These are phyloP conservation scores for Circinella umbellata DNA, from an alignment of 371 early-diverging fungal genomes.

Conservation along the genomic window DNA sequence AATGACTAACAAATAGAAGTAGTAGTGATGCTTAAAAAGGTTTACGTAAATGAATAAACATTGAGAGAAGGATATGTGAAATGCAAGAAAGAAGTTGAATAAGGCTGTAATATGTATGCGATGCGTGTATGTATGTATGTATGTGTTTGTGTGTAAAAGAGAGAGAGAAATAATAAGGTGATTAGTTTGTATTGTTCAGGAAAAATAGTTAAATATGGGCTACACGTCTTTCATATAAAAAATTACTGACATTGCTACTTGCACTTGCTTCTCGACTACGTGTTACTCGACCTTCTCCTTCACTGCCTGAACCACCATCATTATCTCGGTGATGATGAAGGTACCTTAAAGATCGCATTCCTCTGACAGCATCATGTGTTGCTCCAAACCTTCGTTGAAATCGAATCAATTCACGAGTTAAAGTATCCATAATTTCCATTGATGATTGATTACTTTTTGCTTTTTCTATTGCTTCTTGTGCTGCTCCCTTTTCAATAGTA, in stretches of 20 bases:
- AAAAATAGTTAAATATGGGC: slow-evolving; percentile 1
- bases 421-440: slow-evolving; percentile 49
- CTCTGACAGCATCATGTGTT: background rate
- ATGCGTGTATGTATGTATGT: too few relatives aligned
- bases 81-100: background rate
- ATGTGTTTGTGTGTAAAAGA: too few relatives aligned
- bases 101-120: too few relatives aligned
- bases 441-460: slow-evolving; percentile 32
- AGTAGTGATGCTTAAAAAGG: background rate
- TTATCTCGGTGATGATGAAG: background rate
- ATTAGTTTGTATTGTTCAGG: background rate
- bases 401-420: slow-evolving; percentile 45
- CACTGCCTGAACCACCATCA: slow-evolving; percentile 4
- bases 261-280: slow-evolving; percentile 23
- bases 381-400: slow-evolving; percentile 41
- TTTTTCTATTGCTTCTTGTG: slow-evolving; percentile 32
- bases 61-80: background rate
- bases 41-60: background rate
- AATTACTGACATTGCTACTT: background rate
- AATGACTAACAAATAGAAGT: background rate
- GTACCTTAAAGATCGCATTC: background rate
- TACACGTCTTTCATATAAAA: slow-evolving; percentile 9
- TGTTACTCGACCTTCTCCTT: slow-evolving; percentile 19
- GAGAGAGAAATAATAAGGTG: background rate
- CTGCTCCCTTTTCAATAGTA: slow-evolving; percentile 27